These are phyloP conservation scores for Hypholoma sublateritium DNA, from an alignment of 768 basidiomycete species.

Conservation along the genomic window DNA sequence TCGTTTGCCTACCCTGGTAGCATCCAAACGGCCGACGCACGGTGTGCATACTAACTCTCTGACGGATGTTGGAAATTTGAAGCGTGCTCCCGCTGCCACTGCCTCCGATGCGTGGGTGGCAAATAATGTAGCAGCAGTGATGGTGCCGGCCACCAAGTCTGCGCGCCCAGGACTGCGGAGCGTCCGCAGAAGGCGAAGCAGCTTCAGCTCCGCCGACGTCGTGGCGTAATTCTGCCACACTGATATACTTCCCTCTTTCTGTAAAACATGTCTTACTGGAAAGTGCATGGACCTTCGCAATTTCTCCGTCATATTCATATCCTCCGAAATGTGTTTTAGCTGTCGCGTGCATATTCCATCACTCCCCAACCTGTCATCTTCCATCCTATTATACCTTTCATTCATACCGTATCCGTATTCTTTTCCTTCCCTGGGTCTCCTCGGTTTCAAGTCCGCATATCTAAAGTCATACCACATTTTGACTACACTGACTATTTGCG, in stretches of 20 bases:
- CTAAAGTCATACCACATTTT: not conserved
- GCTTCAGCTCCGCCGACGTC: conserved; percentile 86
- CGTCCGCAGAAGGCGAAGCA: conserved; percentile 77
- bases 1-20: conserved; percentile 69
- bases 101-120: conserved; percentile 75
- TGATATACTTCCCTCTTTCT: not conserved
- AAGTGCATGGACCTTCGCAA: conserved; percentile 14
- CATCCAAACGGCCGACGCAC: conserved; percentile 54
- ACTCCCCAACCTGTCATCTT: conserved; percentile 34
- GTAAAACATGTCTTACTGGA: not conserved
- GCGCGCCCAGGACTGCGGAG: conserved; percentile 74
- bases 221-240: conserved; percentile 51
- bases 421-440: not conserved
- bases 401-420: conserved; percentile 5
- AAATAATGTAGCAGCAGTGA: conserved; percentile 64
- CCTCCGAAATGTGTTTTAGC: conserved; percentile 9
- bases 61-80: conserved; percentile 48
- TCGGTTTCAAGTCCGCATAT: not conserved
- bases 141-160: conserved; percentile 70
- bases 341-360: conserved; percentile 24
- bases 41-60: conserved; percentile 35
- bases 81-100: conserved; percentile 30
- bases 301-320: not conserved
- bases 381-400: conserved; percentile 15
- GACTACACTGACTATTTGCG: not conserved